A percentile compares a stretch with the other conserved stretches of the same genome.
Evolutionary conservation across 2,329 filamentous ascomycete genomes (phyloP).

Genomic region (Biscogniauxia sp.): DNA sequence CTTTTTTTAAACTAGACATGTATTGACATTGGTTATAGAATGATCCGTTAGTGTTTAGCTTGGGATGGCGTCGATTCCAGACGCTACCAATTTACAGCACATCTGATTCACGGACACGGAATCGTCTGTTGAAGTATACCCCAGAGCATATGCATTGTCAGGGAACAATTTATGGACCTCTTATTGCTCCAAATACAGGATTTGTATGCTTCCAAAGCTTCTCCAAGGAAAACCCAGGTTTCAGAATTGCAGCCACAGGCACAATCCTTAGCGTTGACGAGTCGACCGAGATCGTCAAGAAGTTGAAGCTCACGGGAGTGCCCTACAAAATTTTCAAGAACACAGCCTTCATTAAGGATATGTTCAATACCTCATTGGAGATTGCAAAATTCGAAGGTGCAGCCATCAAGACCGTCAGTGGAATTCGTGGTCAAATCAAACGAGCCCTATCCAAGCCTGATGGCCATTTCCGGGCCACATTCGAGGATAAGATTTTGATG

Average conservation of each 20-base stretch:
- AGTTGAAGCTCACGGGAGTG: conserved; percentile 90
- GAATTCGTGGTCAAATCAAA: conserved; percentile 95
- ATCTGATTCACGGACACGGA: conserved; percentile 86
- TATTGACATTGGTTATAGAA: conserved; percentile 45
- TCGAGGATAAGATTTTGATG: conserved; percentile 97
- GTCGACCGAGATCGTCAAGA: conserved; percentile 97
- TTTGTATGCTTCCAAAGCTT: conserved; percentile 94
- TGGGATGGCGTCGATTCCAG: conserved; percentile 96
- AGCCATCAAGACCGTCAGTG: conserved; percentile 91
- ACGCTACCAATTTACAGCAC: conserved; percentile 91
- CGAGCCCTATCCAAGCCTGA: conserved; percentile 89
- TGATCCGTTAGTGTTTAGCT: conserved; percentile 93
- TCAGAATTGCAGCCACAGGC: conserved; percentile 91
- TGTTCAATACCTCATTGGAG: conserved; percentile 91
- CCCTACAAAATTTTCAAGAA: conserved; percentile 99
- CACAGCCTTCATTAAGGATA: conserved; percentile 97
- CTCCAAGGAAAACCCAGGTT: conserved; percentile 79
- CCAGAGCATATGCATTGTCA: conserved; percentile 99
- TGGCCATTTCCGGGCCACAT: conserved; percentile 93
- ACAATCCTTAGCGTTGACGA: conserved; percentile 94
- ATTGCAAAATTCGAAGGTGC: conserved; percentile 98
- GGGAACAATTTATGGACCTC: conserved; percentile 89
- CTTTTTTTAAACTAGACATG: neutral
- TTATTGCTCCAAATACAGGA: conserved; percentile 92
- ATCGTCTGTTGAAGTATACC: conserved; percentile 98